phyloP scores from a whole-genome alignment of 2,329 filamentous ascomycete genomes.

The Neofusicoccum umdonicola region DNA sequence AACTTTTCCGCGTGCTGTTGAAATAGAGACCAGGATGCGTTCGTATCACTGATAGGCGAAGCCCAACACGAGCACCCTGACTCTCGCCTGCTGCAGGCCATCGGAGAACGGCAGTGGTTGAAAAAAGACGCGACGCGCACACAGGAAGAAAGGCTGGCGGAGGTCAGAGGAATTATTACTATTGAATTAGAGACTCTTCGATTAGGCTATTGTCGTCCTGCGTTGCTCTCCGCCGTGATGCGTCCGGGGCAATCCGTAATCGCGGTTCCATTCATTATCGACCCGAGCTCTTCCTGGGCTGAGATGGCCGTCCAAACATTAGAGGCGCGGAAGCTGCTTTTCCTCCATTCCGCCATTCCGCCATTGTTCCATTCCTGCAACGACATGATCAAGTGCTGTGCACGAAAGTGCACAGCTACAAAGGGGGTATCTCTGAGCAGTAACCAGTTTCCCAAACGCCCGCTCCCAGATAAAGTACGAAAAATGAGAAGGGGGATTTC shows the following conservation, averaged over 20 bases:
- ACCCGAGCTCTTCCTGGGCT: background rate
- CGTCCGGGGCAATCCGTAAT: background rate
- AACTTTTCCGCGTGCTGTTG: background rate
- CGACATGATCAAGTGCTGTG: slow-evolving; percentile 15
- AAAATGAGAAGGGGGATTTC: background rate
- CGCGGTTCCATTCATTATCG: background rate
- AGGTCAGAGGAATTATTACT: background rate
- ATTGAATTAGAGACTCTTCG: slow-evolving; percentile 4
- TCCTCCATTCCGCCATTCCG: background rate
- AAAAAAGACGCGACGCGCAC: background rate
- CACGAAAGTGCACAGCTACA: slow-evolving; percentile 18
- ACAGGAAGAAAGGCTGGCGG: background rate
- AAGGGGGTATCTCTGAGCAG: slow-evolving; percentile 18
- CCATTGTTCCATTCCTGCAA: background rate
- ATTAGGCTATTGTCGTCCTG: background rate
- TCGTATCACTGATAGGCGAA: slow-evolving; percentile 10
- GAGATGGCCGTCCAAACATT: slow-evolving; percentile 13
- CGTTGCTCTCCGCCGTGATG: background rate
- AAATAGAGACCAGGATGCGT: background rate
- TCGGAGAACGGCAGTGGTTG: background rate
- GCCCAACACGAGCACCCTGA: slow-evolving; percentile 1
- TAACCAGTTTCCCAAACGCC: slow-evolving; percentile 10
- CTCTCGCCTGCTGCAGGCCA: background rate
- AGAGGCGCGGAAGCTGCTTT: background rate
- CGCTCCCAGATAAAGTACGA: slow-evolving; percentile 8